phyloP scores from a whole-genome alignment of 2,329 filamentous ascomycete genomes.

The Magnaporthiopsis rhizophila region DNA sequence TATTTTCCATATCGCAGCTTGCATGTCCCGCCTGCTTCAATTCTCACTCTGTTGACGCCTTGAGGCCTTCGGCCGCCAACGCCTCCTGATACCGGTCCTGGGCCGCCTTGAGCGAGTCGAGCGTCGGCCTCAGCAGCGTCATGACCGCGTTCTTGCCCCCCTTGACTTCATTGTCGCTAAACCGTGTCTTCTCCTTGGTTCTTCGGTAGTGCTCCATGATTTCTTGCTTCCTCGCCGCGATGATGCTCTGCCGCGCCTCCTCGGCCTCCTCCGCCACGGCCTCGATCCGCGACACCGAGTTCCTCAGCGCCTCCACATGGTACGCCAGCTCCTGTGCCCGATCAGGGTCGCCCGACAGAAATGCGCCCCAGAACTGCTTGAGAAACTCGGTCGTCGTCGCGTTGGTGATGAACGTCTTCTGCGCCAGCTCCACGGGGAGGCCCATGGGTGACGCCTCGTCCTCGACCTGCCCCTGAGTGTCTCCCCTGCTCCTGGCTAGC shows the following conservation, averaged over 20 bases:
- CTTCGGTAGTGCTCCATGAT: conserved; percentile 62
- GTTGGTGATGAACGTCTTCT: conserved; percentile 63
- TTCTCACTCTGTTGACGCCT: conserved; percentile 12
- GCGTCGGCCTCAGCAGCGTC: conserved; percentile 67
- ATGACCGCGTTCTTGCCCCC: conserved; percentile 72
- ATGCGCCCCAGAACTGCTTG: conserved; percentile 94
- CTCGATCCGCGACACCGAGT: conserved; percentile 70
- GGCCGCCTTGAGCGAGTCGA: conserved; percentile 63
- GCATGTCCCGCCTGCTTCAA: background rate
- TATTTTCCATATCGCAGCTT: background rate
- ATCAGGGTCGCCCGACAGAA: conserved; percentile 78
- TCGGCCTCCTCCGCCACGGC: conserved; percentile 77
- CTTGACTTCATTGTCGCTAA: conserved; percentile 58
- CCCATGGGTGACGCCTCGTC: conserved; percentile 47
- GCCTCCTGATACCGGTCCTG: conserved; percentile 24
- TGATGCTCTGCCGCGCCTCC: conserved; percentile 56
- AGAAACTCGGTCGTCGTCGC: conserved; percentile 92
- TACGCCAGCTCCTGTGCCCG: conserved; percentile 74
- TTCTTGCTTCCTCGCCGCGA: conserved; percentile 60
- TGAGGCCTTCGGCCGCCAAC: conserved; percentile 15
- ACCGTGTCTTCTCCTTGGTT: conserved; percentile 65
- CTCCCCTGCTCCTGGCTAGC: conserved; percentile 51
- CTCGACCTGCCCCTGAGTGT: conserved; percentile 43
- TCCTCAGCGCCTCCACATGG: conserved; percentile 71
- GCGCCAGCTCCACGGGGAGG: conserved; percentile 45